Base-by-base conservation (phyloP, 208 protist species). In the Leptomonas pyrrhocoris region DNA sequence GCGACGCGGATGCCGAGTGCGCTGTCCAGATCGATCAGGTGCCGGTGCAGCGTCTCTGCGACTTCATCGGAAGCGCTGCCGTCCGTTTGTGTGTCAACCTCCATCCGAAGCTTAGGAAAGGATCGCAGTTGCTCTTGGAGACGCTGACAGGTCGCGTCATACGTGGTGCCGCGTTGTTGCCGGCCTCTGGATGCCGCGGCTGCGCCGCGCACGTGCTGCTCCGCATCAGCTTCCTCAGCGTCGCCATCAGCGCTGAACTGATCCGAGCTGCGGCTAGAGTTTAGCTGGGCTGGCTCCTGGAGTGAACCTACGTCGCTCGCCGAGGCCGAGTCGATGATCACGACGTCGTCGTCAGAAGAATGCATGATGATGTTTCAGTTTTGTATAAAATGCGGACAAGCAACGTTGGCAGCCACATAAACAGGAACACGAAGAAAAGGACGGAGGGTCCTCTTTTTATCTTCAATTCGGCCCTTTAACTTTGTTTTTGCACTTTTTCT, bases 281-380 rank as follows among this genome's bases (percentile, higher is more conserved):
- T 51, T 9, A 43, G n/a, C 3, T 23, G 34, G 18, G 21, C 18
- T 0, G 25, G 5, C 9, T 23, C 43, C 18, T 31, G 12, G 5
- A 53, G 40, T 19, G 60, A 43, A 3, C 0, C 23, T 2, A 31
- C n/a, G 7, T 49, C 58, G 30, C 61, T 54, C 16, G 36, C 58
- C 11, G 57, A 65, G 34, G 71, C 65, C 6, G 71, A 77, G 71
- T 77, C 71, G 43, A 79, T 66, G 28, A 79, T 46, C 31, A 68
- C 55, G n/a, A 74, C 45, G 30, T 57, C 74, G 21, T 74, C 74
- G 18, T 74, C 68, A 11, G 64, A 68, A 42, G 42, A n/a, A 12
- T 21, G 30, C 53, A 73, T 73, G 15, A 18, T 53, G 16, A 30
- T 12, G 1, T 8, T 23, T 4, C 13, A 13, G 3, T 53, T 3